Evolutionary conservation across 257 asterid genomes (phyloP), one percentile per base, ranked within the genome.

Genomic region (Lantana camara): DNA sequence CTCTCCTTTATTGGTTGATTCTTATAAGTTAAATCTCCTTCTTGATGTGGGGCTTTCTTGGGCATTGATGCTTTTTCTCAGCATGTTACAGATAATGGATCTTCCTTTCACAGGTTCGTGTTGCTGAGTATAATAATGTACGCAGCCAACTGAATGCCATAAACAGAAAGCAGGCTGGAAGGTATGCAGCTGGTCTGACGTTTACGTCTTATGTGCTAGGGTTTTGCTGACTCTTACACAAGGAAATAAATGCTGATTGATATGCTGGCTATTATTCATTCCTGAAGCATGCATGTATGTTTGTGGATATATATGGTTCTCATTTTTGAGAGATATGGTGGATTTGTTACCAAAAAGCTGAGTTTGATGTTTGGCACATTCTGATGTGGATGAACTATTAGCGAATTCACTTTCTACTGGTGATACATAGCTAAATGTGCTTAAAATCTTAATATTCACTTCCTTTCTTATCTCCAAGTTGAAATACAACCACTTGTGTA

Each of bases 81-180:
- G 46, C 50, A n/a, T 32, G 11, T 62, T 68, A 45, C 50, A 51
- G 37, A 41, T 63, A 72, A 21, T 77, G 63, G 59, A 66, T 76
- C 71, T 68, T 27, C 70, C 34, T 66, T 48, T 65, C 41, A 38
- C 85, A 88, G 98, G 95, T 91, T 71, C 98, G 95, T 51, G 86
- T 88, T 69, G 74, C 98, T 70, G 98, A 91, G 78, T 84, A 83
- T 70, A 84, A 57, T 77, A 88, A 88, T 66, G 91, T 91, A 70
- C 89, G 91, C 40, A 91, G 97, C 76, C 93, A 80, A 77, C 93
- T 88, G 52, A 91, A 86, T 79, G 86, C 87, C 75, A 88, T 85
- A 51, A 88, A 84, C 63, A 70, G 95, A 59, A 85, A 91, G 80
- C 95, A 85, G 75, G 80, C 86, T 2, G 95, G 96, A 73, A 88